Evolutionary conservation across 305 asterid genomes (phyloP).

Genomic region (Fraxinus greggii): DNA sequence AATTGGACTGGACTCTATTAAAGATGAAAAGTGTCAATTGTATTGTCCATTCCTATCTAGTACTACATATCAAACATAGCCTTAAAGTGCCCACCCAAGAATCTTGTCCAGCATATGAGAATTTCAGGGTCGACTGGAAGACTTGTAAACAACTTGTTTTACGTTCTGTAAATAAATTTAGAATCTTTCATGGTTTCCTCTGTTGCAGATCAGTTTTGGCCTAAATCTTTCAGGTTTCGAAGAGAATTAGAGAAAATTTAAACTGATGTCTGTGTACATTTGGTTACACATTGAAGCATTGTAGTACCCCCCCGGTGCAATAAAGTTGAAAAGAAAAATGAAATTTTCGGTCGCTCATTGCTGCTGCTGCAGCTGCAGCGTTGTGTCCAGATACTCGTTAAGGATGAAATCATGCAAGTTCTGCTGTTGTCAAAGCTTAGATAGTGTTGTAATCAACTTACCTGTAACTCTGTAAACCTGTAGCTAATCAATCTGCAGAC

Average conservation of each 20-base stretch:
- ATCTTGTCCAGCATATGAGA: conserved; percentile 20
- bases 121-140: conserved; percentile 21
- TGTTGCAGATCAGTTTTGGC: conserved; percentile 33
- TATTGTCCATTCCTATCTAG: neutral
- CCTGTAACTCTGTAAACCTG: neutral
- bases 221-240: conserved; percentile 9
- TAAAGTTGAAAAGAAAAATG: conserved; percentile 21
- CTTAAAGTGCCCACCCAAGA: neutral
- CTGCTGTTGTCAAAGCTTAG: neutral
- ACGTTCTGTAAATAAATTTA: conserved; percentile 49
- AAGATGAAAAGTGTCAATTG: neutral
- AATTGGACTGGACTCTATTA: neutral
- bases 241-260: conserved; percentile 25
- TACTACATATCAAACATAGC: conserved; percentile 2
- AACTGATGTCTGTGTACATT: conserved; percentile 48
- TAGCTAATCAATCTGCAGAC: neutral
- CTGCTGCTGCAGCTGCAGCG: neutral
- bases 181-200: conserved; percentile 28
- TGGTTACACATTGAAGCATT: conserved; percentile 30
- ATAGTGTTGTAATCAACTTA: neutral
- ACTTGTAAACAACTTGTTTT: conserved; percentile 34
- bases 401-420: neutral
- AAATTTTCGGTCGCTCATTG: neutral
- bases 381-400: neutral
- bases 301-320: conserved; percentile 33